Percentiles rank a stretch among this genome's conserved stretches.
phyloP scores from a whole-genome alignment of 352 stramenopile species.

The Pythium rishiriense region DNA sequence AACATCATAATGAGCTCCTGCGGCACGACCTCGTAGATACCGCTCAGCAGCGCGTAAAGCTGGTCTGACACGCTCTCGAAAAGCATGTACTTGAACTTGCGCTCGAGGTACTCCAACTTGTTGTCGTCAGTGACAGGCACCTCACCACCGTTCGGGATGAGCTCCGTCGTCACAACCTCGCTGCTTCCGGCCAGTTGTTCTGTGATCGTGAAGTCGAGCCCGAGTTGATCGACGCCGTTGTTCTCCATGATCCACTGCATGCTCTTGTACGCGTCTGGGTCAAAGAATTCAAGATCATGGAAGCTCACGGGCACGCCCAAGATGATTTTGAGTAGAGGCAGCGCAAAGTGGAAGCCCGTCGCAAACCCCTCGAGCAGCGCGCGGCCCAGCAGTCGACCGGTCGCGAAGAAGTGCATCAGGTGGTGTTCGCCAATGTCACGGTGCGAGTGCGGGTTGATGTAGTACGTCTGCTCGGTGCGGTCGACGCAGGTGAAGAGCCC shows the following conservation, averaged over 20 bases:
- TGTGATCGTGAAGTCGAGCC: slow-evolving; percentile 60
- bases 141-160: slow-evolving; percentile 34
- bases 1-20: slow-evolving; percentile 94
- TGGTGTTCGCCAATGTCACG: slow-evolving; percentile 33
- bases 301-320: slow-evolving; percentile 90
- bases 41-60: slow-evolving; percentile 77
- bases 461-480: slow-evolving; percentile 36
- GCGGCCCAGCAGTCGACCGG: slow-evolving; percentile 31
- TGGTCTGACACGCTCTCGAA: slow-evolving; percentile 61
- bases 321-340: slow-evolving; percentile 94
- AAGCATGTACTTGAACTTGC: slow-evolving; percentile 63
- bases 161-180: slow-evolving; percentile 50
- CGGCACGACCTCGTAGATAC: slow-evolving; percentile 96
- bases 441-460: slow-evolving; percentile 35
- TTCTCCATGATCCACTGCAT: slow-evolving; percentile 34
- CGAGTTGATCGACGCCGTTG: slow-evolving; percentile 27
- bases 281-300: slow-evolving; percentile 80
- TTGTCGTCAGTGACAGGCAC: slow-evolving; percentile 94
- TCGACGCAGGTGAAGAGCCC: slow-evolving; percentile 36
- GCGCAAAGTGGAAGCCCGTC: slow-evolving; percentile 86
- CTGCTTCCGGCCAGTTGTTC: slow-evolving; percentile 33
- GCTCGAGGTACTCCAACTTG: slow-evolving; percentile 92
- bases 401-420: slow-evolving; percentile 31
- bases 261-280: slow-evolving; percentile 32
- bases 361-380: slow-evolving; percentile 74